Evolutionary conservation across 2,329 filamentous ascomycete species (phyloP), one percentile per base, ranked within the genome.

Genomic region (Pseudogymnoascus sp.): DNA sequence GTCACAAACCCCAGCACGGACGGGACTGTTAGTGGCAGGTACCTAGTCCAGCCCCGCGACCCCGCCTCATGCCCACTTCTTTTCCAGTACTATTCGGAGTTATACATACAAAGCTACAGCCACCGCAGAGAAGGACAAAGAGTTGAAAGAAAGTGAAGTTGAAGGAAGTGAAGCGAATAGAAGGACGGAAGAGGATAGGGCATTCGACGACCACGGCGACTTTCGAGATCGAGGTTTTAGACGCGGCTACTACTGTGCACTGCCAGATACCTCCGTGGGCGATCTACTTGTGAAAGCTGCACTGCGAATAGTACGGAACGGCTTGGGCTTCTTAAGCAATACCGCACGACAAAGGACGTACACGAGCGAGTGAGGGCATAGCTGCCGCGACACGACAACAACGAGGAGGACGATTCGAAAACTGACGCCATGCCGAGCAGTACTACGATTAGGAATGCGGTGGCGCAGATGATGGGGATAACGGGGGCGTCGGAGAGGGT

Each of bases 401-500:
- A 21, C 50, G 28, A 56, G 10, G 25, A 56, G 28, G n/a, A 34
- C 50, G 28, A 56, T 34, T 34, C 10, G 18, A 56, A 18, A 21
- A 34, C 50, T 34, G 28, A 36, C 46, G 69, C 59, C 3, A 74
- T 74, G 73, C 68, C 73, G 62, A 68, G 70, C n/a, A 69, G 68
- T 4, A 42, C 63, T 1, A 16, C 44, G 5, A 71, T 73, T 61
- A 70, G 68, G 44, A 38, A 62, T 18, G 25, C 69, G 28, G 63
- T 70, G 6, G 46, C 38, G 34, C 69, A 73, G 64, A 73, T 74
- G 60, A 72, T 73, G 65, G 40, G 65, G 36, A 64, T 75, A 16
- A 74, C 73, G 46, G 72, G 73, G 8, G 68, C 69, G 6, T 66
- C 63, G 23, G 72, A 74, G 61, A 71, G 72, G 60, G 64, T 63